Evolutionary conservation across 2,329 filamentous ascomycete species (phyloP).

Genomic region (Sporothrix luriei): DNA sequence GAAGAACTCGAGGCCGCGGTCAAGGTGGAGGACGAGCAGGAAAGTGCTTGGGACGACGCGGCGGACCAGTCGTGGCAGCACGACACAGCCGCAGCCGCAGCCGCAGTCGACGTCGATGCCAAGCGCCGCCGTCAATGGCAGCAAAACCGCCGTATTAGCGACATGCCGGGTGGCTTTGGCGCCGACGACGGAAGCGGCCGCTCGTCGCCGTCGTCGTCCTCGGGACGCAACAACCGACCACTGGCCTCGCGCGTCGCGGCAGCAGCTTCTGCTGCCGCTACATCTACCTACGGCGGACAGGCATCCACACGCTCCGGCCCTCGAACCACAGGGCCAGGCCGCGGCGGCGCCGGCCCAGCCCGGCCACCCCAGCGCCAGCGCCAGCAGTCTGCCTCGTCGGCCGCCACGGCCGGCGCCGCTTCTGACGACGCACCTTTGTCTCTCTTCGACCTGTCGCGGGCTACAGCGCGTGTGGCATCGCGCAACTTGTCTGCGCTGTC

Average conservation of each 20-base stretch:
- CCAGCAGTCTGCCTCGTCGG: slow-evolving; percentile 36
- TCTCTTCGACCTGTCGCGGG: slow-evolving; percentile 64
- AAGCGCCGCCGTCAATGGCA: neutral
- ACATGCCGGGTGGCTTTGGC: slow-evolving; percentile 58
- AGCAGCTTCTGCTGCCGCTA: slow-evolving; percentile 40
- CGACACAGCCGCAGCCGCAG: neutral
- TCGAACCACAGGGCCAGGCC: neutral
- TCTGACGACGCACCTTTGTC: slow-evolving; percentile 64
- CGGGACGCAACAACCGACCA: slow-evolving; percentile 26
- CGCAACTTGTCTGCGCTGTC: slow-evolving; percentile 61
- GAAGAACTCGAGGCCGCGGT: slow-evolving; percentile 71
- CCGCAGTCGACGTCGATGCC: neutral
- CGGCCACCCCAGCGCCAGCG: slow-evolving; percentile 36
- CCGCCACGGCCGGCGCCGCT: neutral
- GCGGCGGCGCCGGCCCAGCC: neutral
- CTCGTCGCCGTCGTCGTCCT: slow-evolving; percentile 20
- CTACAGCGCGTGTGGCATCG: slow-evolving; percentile 62
- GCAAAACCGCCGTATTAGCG: neutral
- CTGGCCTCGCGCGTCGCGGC: slow-evolving; percentile 31
- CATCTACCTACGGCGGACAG: slow-evolving; percentile 32
- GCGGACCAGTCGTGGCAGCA: slow-evolving; percentile 61
- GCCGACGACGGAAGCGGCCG: slow-evolving; percentile 35
- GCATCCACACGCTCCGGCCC: slow-evolving; percentile 38
- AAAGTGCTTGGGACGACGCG: slow-evolving; percentile 69
- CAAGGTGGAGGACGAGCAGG: slow-evolving; percentile 66